A percentile compares a stretch with the other conserved stretches of the same genome.
Evolutionary conservation across 495 filamentous ascomycete genomes (phyloP).

Genomic region (Cudoniella acicularis): DNA sequence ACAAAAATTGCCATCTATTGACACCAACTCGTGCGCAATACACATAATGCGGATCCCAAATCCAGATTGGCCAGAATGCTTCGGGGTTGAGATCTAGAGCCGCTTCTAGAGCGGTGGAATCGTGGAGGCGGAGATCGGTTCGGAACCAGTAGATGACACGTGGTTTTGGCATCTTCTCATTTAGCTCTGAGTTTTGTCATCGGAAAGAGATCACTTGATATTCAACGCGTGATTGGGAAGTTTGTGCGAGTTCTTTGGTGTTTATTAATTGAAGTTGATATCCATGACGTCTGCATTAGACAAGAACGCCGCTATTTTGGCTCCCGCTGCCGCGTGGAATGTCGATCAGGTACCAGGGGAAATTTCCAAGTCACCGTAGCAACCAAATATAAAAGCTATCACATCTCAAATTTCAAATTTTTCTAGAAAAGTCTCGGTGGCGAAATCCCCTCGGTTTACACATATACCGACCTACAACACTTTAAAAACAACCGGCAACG

Average conservation of each 20-base stretch:
- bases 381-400: too few relatives aligned
- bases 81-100: conserved; percentile 60
- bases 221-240: too few relatives aligned
- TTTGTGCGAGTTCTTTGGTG: too few relatives aligned
- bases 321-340: background rate
- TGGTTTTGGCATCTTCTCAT: conserved; percentile 35
- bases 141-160: conserved; percentile 74
- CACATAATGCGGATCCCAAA: conserved; percentile 72
- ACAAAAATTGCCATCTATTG: conserved; percentile 66
- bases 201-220: too few relatives aligned
- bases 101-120: conserved; percentile 63
- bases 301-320: background rate
- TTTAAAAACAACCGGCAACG: too few relatives aligned
- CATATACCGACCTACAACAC: too few relatives aligned
- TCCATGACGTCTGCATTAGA: background rate
- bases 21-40: conserved; percentile 60
- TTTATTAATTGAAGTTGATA: background rate
- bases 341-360: background rate
- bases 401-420: too few relatives aligned
- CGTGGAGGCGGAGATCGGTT: conserved; percentile 68
- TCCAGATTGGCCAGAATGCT: conserved; percentile 62
- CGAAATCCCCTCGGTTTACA: too few relatives aligned
- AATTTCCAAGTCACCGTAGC: too few relatives aligned
- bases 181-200: too few relatives aligned
- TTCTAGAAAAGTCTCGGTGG: too few relatives aligned